A percentile compares a stretch with the other conserved stretches of the same genome.
Evolutionary conservation across 2,329 filamentous ascomycete species (phyloP).

Genomic region (Karstenula rhodostoma): DNA sequence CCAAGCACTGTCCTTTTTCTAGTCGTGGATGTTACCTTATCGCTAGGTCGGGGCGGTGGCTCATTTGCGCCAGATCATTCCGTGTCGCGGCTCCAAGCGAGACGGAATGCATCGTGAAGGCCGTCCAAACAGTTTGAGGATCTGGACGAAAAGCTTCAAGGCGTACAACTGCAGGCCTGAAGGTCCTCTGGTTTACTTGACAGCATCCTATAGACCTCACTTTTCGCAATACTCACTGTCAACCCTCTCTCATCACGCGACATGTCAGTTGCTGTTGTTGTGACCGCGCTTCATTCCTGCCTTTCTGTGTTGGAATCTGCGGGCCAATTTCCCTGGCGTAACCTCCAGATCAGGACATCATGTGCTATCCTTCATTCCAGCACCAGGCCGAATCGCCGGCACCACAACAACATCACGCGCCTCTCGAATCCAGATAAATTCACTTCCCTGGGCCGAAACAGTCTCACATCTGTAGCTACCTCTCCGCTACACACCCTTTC

Average conservation of each 20-base stretch:
- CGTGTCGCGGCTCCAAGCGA: background rate
- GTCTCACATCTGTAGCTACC: slow-evolving; percentile 28
- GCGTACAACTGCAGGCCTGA: background rate
- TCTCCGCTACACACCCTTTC: slow-evolving; percentile 29
- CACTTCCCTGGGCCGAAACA: slow-evolving; percentile 28
- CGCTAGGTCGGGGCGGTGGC: background rate
- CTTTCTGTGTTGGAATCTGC: background rate
- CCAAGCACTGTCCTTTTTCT: background rate
- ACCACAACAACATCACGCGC: slow-evolving; percentile 38
- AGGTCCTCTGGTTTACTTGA: background rate
- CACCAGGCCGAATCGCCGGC: slow-evolving; percentile 14
- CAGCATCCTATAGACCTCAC: background rate
- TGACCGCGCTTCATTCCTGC: slow-evolving; percentile 13
- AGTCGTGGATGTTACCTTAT: slow-evolving; percentile 16
- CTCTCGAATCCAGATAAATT: slow-evolving; percentile 37
- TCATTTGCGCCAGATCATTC: slow-evolving; percentile 9
- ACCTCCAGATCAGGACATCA: slow-evolving; percentile 25
- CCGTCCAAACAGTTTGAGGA: background rate
- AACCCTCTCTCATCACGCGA: background rate
- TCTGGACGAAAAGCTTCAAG: background rate
- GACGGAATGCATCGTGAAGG: background rate
- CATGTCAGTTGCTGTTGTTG: background rate
- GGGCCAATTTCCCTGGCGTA: slow-evolving; percentile 18
- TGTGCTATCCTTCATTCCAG: slow-evolving; percentile 35
- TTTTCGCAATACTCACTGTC: background rate